These are phyloP conservation scores for Kwoniella shandongensis DNA, from an alignment of 768 basidiomycete species.

Conservation along the genomic window DNA sequence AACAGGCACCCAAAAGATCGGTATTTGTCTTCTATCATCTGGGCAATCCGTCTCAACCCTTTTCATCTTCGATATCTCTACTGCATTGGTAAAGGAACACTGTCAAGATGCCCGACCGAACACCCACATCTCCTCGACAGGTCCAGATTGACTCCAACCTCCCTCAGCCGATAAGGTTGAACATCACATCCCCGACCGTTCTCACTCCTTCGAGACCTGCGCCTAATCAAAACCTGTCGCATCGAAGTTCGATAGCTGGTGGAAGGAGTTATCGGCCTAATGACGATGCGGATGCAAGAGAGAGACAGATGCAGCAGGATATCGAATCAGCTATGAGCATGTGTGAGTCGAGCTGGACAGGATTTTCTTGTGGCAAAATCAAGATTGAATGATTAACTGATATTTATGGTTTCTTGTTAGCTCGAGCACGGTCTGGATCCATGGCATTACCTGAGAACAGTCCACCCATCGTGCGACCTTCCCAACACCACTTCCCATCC, in stretches of 20 bases:
- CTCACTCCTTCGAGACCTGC: conserved; percentile 24
- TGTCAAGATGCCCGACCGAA: conserved; percentile 15
- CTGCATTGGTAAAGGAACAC: no score
- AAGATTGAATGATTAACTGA: not conserved
- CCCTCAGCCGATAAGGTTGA: conserved; percentile 21
- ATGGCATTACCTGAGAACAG: conserved; percentile 26
- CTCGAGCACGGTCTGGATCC: conserved; percentile 51
- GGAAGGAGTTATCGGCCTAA: conserved; percentile 30
- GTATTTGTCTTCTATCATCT: no score
- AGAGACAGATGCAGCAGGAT: conserved; percentile 90
- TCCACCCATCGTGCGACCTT: conserved; percentile 31
- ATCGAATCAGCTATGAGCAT: conserved; percentile 72
- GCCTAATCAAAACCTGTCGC: conserved; percentile 3
- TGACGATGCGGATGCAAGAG: conserved; percentile 67
- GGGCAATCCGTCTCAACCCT: no score
- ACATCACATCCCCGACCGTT: conserved; percentile 20
- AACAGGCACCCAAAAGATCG: no score
- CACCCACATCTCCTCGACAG: conserved; percentile 44
- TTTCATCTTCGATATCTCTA: no score
- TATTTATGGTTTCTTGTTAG: conserved; percentile 14
- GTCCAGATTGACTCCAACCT: conserved; percentile 43
- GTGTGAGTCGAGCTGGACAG: conserved; percentile 47
- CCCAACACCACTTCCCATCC: conserved; percentile 38
- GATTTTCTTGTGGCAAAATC: no score
- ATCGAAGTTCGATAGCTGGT: conserved; percentile 13